phyloP scores from a whole-genome alignment of 768 basidiomycete genomes.

The Leccinum rimulosum region DNA sequence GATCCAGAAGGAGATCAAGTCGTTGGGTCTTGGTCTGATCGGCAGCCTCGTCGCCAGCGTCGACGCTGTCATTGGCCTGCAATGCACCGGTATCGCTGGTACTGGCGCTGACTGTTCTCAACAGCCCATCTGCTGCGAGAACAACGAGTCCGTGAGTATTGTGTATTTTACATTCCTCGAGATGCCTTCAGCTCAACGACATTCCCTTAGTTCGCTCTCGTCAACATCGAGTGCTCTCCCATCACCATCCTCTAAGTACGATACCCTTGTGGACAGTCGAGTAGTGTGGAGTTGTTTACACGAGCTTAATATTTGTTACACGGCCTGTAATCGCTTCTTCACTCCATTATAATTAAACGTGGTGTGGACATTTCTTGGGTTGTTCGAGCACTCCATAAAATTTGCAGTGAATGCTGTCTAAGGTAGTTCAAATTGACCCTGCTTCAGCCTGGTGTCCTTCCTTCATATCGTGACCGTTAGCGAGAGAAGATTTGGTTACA shows the following conservation, averaged over 20 bases:
- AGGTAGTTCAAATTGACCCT: too few species aligned
- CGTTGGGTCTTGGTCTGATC: not conserved
- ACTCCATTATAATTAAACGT: not conserved
- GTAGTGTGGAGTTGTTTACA: not conserved
- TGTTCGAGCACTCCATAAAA: not conserved
- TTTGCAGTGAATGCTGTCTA: too few species aligned
- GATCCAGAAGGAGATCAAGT: not conserved
- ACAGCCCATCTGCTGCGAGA: not conserved
- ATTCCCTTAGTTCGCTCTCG: not conserved
- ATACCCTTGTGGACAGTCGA: not conserved
- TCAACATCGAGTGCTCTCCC: not conserved
- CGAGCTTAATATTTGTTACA: not conserved
- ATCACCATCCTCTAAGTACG: not conserved
- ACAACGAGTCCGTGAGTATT: not conserved
- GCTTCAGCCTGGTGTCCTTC: too few species aligned
- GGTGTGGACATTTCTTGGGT: not conserved
- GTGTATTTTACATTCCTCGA: not conserved
- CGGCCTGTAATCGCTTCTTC: not conserved
- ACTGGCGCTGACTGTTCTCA: not conserved
- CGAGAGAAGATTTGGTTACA: too few species aligned
- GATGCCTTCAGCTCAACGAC: not conserved
- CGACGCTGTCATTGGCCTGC: not conserved
- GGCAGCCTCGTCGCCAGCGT: not conserved
- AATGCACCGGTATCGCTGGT: not conserved
- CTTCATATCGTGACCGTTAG: too few species aligned